Evolutionary conservation across 164 flowering plant genomes (phyloP), one percentile per base, ranked within the genome.

Genomic region (Chimonanthus praecox): DNA sequence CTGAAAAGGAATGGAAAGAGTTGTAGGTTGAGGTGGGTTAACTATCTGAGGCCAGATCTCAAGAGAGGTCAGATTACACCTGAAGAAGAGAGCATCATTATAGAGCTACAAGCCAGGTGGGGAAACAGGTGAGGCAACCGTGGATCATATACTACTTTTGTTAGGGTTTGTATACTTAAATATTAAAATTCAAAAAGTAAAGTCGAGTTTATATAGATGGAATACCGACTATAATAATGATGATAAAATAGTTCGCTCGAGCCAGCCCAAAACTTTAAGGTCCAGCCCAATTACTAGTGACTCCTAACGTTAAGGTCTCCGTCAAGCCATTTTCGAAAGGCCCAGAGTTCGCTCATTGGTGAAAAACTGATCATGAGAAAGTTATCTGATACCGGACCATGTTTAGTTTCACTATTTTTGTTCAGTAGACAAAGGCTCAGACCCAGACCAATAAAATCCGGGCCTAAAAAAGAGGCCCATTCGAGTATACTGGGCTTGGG

Each of bases 21-120:
- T 69, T 94, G 98, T 69, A 90, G 98, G 75, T 70, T 94, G 80
- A 88, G 97, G 74, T 94, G 98, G 98, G 97, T 94, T 77, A 94
- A 94, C 73, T 94, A 92, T 69, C 70, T 90, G 81, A 88, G 97
- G 84, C 98, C 98, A 69, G 98, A 92, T 81, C 89, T 94, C 33
- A 94, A 94, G 87, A 89, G 87, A 75, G 97, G 97, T 2, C 91
- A 87, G 77, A 92, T 92, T 16, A 94, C 97, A 10, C 94, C 94
- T 63, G 85, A 88, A 67, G 98, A 92, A 80, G 97, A 94, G 77
- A 87, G 74, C 51, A 83, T 92, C 67, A 92, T 94, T 64, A 67
- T 89, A 0, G 94, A 94, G 78, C 82, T 89, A 2, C 98, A 94
- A 83, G 96, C 93, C 71, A 86, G 81, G 65, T 94, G 94, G 97